These are phyloP conservation scores for Gracilaria gracilis DNA, from an alignment of 23 red algal species.

Conservation along the genomic window DNA sequence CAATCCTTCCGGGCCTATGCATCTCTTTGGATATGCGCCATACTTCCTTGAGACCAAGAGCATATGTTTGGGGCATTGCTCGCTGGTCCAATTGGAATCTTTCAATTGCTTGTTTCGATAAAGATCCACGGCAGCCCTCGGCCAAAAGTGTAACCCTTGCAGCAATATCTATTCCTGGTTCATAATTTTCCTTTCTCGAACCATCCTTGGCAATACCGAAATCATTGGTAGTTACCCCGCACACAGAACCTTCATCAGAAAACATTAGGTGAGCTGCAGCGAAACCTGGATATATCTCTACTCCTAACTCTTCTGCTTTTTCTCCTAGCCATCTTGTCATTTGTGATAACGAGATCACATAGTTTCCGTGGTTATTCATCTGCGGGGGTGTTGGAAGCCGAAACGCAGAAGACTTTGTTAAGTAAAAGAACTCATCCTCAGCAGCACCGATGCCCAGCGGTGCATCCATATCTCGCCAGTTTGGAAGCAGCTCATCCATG, in stretches of 20 bases:
- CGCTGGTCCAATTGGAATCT: slow-evolving; percentile 62
- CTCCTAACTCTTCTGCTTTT: slow-evolving; percentile 80
- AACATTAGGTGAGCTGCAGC: slow-evolving; percentile 66
- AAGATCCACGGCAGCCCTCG: slow-evolving; percentile 89
- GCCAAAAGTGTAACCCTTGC: slow-evolving; percentile 87
- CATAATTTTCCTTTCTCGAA: slow-evolving; percentile 80
- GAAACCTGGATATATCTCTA: slow-evolving; percentile 98
- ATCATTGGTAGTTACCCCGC: slow-evolving; percentile 86
- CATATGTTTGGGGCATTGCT: slow-evolving; percentile 90
- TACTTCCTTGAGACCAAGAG: slow-evolving; percentile 96
- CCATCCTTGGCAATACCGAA: slow-evolving; percentile 92
- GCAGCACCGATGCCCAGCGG: slow-evolving; percentile 59
- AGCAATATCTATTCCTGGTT: slow-evolving; percentile 72
- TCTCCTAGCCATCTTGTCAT: slow-evolving; percentile 89
- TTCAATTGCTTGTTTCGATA: slow-evolving; percentile 70
- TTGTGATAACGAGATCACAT: slow-evolving; percentile 85
- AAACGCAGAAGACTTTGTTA: slow-evolving; percentile 40
- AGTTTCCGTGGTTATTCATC: slow-evolving; percentile 95
- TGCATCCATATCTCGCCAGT: slow-evolving; percentile 72
- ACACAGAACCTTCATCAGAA: slow-evolving; percentile 49
- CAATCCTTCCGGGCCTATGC: slow-evolving; percentile 77
- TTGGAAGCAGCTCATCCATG: slow-evolving; percentile 93
- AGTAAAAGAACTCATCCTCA: slow-evolving; percentile 80
- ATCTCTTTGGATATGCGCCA: slow-evolving; percentile 76
- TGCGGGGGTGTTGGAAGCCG: slow-evolving; percentile 81